phyloP scores from a whole-genome alignment of 1,139 yeast genomes.

The Debaryomycetaceae sp. region DNA sequence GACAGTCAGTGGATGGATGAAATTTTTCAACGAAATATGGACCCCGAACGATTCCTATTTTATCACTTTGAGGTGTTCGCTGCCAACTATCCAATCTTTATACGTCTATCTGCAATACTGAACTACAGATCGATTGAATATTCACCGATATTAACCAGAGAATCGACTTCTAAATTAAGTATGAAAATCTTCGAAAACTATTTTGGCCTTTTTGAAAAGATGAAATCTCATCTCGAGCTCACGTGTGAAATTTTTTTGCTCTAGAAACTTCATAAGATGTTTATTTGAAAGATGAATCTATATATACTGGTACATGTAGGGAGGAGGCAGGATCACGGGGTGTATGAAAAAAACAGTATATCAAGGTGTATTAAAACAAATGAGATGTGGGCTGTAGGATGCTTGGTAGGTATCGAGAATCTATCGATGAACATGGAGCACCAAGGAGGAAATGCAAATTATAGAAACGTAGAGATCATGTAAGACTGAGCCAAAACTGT shows the following conservation, averaged over 20 bases:
- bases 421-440: background rate
- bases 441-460: slow-evolving; percentile 1
- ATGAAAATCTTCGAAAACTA: background rate
- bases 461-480: background rate
- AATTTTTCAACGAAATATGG: background rate
- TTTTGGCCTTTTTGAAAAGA: background rate
- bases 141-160: background rate
- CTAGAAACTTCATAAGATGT: background rate
- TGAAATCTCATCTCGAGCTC: background rate
- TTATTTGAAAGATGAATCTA: background rate
- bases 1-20: background rate
- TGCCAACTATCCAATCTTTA: background rate
- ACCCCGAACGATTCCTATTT: no score
- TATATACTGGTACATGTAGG: background rate
- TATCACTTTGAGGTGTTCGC: no score
- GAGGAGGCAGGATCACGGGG: background rate
- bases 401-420: background rate
- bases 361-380: background rate
- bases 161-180: background rate
- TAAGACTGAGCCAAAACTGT: slow-evolving; percentile 34
- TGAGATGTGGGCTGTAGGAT: background rate
- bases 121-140: background rate
- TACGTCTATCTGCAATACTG: background rate
- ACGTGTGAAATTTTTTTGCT: background rate
- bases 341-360: background rate